A percentile compares a stretch with the other conserved stretches of the same genome.
These are phyloP conservation scores for Yueomyces sinensis DNA, from an alignment of 805 yeast genomes.

Conservation along the genomic window DNA sequence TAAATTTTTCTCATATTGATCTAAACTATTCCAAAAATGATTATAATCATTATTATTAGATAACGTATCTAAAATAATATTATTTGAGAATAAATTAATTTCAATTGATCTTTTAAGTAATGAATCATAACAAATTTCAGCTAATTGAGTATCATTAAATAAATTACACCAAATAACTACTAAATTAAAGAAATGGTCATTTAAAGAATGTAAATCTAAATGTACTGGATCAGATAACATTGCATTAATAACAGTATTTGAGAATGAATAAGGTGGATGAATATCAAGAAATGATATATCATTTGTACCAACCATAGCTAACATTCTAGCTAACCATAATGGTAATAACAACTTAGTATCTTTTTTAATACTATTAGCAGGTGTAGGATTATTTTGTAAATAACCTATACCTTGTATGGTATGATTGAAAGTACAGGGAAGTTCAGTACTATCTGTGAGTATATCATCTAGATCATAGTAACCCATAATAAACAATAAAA, in stretches of 20 bases:
- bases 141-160: conserved; percentile 52
- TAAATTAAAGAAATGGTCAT: conserved; percentile 54
- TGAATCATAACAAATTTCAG: conserved; percentile 37
- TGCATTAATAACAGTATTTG: conserved; percentile 59
- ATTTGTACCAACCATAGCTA: conserved; percentile 37
- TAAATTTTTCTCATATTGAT: conserved; percentile 58
- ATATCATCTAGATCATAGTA: conserved; percentile 74
- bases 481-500: conserved; percentile 15
- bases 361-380: conserved; percentile 37
- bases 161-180: conserved; percentile 68
- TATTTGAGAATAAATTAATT: conserved; percentile 53
- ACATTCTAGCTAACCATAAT: conserved; percentile 72
- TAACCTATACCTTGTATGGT: conserved; percentile 82
- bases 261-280: conserved; percentile 57
- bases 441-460: conserved; percentile 52
- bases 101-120: conserved; percentile 53
- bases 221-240: conserved; percentile 56
- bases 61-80: conserved; percentile 18
- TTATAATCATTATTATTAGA: conserved; percentile 2
- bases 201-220: conserved; percentile 54
- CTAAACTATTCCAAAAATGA: conserved; percentile 40
- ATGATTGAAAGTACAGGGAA: conserved; percentile 69
- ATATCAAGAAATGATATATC: conserved; percentile 46
- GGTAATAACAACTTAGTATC: conserved; percentile 69
- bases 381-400: conserved; percentile 65